Evolutionary conservation across 164 flowering plant species (phyloP), one percentile per base, ranked within the genome.

Genomic region (Tetracentron sinense): DNA sequence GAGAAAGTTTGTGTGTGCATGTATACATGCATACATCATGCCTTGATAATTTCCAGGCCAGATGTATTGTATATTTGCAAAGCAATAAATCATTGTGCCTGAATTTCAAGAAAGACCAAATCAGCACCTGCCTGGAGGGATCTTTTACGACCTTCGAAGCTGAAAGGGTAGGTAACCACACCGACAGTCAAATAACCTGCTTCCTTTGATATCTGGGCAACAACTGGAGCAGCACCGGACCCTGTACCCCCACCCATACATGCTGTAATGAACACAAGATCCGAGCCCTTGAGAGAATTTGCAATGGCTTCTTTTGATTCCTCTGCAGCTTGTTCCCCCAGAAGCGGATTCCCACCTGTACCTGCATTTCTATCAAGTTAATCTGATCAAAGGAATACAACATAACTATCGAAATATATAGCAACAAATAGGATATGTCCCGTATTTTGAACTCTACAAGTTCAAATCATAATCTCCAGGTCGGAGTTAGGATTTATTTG

Each of bases 211-310:
- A 94, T 86, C 74, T 89, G 96, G 30, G 99, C 99, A 56, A 94
- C 89, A 65, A 94, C 85, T 29, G 97, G 99, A 54, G 99, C 99
- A 70, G 99, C 99, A 65, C 96, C 99, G 27, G 99, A 94, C 15
- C 99, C 99, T 7, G 99, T 91, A 54, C 99, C 97, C 26, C 97
- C 97, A 67, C 99, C 98, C 98, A 94, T 94, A 26, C 98, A 97
- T 21, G 98, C 98, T 33, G 98, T 89, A 69, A 94, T 80, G 63
- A 94, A 94, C 60, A 91, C 97, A 80, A 94, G 94, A 75, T 94
- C 98, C 35, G 98, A 91, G 28, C 94, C 97, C 67, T 86, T 83
- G 0, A 94, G 96, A 54, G 97, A 82, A 82, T 69, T 75, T 47
- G 96, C 85, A 68, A 94, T 94, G 15, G 81, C 86, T 57, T 95